Conservation (phyloP, 768 basidiomycete genomes). For the Psilocybe sp. region DNA sequence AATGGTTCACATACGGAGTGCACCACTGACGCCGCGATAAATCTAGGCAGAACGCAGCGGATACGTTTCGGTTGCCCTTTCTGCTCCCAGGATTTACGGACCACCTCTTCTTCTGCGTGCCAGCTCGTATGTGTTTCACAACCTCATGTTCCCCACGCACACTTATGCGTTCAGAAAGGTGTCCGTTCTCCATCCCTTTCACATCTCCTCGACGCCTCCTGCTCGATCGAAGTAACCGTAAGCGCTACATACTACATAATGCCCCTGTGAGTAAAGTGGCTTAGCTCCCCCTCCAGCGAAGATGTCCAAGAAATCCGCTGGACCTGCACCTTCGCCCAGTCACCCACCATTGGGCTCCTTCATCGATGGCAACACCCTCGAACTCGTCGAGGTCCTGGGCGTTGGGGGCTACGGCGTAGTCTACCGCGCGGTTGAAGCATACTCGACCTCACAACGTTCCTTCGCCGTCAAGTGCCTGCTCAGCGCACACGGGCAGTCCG, state of each 20-base stretch:
- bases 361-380: constrained; percentile 80
- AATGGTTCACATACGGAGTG: too few relatives aligned
- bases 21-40: too few relatives aligned
- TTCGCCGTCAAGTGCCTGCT: constrained; percentile 93
- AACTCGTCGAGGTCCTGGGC: constrained; percentile 85
- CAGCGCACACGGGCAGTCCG: constrained; percentile 38
- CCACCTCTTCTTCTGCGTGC: constrained; percentile 4
- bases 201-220: constrained; percentile 2
- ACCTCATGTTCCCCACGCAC: constrained; percentile 23
- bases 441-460: constrained; percentile 45
- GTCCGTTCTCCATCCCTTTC: constrained; percentile 9
- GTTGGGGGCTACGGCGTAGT: constrained; percentile 95
- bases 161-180: constrained; percentile 10
- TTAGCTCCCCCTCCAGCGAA: constrained; percentile 9
- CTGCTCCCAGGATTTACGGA: not conserved
- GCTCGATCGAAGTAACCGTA: constrained; percentile 6
- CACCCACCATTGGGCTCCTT: constrained; percentile 67
- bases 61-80: not conserved
- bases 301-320: constrained; percentile 20
- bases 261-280: not conserved
- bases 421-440: constrained; percentile 77
- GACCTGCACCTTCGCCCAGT: constrained; percentile 10
- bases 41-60: constrained; percentile 1
- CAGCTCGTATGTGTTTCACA: constrained; percentile 19
- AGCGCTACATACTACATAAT: constrained; percentile 3